These are phyloP conservation scores for Ophioceras dolichostomum DNA, from an alignment of 2,329 filamentous ascomycete genomes.

Conservation along the genomic window DNA sequence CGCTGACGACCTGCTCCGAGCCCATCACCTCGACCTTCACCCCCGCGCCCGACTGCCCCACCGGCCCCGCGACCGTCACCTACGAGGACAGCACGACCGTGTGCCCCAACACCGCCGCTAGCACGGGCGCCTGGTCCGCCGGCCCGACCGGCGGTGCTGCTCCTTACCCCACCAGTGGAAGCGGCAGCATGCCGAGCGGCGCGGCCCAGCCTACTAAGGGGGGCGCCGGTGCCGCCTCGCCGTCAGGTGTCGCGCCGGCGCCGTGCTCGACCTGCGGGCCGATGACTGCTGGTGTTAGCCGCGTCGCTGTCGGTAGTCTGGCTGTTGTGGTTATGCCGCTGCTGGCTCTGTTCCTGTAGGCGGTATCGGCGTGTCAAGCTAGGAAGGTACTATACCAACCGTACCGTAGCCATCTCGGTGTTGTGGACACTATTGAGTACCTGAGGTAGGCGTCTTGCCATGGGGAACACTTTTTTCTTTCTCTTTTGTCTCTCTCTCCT, in stretches of 20 bases:
- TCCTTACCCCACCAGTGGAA: background rate
- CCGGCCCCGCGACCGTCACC: conserved; percentile 8
- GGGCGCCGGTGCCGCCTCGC: background rate
- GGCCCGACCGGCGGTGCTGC: background rate
- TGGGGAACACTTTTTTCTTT: background rate
- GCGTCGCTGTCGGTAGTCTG: background rate
- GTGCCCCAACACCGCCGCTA: background rate
- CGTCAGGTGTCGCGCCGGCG: background rate
- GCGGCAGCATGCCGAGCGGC: background rate
- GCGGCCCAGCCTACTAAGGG: background rate
- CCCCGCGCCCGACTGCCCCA: conserved; percentile 6
- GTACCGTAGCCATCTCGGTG: too few species aligned
- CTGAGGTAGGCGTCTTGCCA: too few species aligned
- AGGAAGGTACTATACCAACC: too few species aligned
- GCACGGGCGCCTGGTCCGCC: background rate
- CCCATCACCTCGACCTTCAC: conserved; percentile 12
- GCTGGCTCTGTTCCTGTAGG: conserved; percentile 1
- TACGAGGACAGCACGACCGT: conserved; percentile 4
- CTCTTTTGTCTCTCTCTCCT: background rate
- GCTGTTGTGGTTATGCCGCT: background rate
- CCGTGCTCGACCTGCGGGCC: background rate
- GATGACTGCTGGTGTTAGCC: conserved; percentile 1
- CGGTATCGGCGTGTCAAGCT: too few species aligned
- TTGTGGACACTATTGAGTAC: too few species aligned
- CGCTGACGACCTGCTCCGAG: conserved; percentile 9